Evolutionary conservation across 805 yeast genomes (phyloP), one percentile per base, ranked within the genome.

Genomic region (Pichia occidentalis): DNA sequence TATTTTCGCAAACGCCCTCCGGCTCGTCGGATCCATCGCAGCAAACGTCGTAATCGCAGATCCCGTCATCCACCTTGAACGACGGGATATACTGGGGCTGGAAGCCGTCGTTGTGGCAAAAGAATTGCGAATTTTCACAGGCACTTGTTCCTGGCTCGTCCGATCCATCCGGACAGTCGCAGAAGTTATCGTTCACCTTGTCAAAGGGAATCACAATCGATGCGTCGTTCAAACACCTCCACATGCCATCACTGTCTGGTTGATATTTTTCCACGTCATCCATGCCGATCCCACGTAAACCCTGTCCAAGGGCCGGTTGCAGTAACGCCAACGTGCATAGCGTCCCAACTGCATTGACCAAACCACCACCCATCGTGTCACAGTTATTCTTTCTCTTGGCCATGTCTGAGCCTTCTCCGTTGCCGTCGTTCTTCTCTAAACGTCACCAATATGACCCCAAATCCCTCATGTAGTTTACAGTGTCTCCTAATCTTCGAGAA

Each of bases 61-160:
- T 77, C 0, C 97, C 97, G 60, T 92, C 98, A 50, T 80, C 77
- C 13, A 92, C 83, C 42, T 77, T 71, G 50, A 65, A 74, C 7
- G 78, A 69, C 5, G 86, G 80, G 11, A 92, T 70, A 45, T 66
- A 73, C 8, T 68, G 66, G 0, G 87, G 75, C 4, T 68, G 51
- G 47, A 75, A 81, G 4, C 95, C 95, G 34, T 69, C 64, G 53
- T 92, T 92, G 7, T 59, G 73, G 61, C 98, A 90, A 57, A 75
- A 87, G 52, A 86, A 88, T 32, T 49, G 35, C 11, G 63, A 53
- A 37, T 60, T 43, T 13, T 59, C 52, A 58, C 97, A 90, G 0
- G 96, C 96, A 27, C 80, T 65, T 1, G 97, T 90, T 0, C 97
- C 97, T 0, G 97, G 96, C 58, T 92, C 97, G 62, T 92, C 98